Base-by-base conservation (phyloP, 768 basidiomycete genomes). In the Hygrophorus pudorinus region DNA sequence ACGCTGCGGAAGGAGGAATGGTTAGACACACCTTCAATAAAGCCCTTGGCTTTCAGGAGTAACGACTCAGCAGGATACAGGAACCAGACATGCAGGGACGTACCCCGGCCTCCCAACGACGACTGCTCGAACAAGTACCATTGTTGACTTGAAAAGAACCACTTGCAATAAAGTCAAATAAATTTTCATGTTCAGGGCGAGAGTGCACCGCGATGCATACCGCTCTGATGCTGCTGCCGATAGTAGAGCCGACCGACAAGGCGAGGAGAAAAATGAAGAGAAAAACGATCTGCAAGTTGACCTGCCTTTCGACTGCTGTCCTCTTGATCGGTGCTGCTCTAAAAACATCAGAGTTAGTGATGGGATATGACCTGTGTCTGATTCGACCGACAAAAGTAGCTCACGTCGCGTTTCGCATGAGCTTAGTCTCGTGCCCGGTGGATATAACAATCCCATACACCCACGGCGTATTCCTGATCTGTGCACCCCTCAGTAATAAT, bases 381-480 rank as follows among this genome's bases (percentile, higher is more conserved):
- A 21, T 31, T 9, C 18, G 37, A 29, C 28, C 42, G 18, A 5
- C 11, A 8, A 20, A 14, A 29, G 30, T 18, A 1, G 70, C 89
- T 66, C 56, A 92, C 91, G 93, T 97, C 34, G 96, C 94, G 56
- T 98, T 98, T 47, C 89, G 77, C 91, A 98, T 93, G 30, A 99
- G 64, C 62, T 99, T 99, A 14, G 96, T 98, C 68, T 99, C 93
- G 57, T 98, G 96, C 0, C 96, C 96, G 0, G 92, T 94, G 54
- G 91, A 97, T 33, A 98, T 85, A 28, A 82, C 83, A 6, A 99
- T 58, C 10, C 93, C 94, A 61, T 97, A 98, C 21, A 87, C 76
- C 96, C 96, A 99, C 7, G 85, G 80, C 2, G 96, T 98, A 61
- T 99, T 99, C 45, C 96, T 75, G 45, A 99, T 60, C 59, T 99